Percentiles rank a stretch among this genome's conserved stretches.
phyloP scores from a whole-genome alignment of 2,329 filamentous ascomycete genomes.

The Monosporascus cannonballus region DNA sequence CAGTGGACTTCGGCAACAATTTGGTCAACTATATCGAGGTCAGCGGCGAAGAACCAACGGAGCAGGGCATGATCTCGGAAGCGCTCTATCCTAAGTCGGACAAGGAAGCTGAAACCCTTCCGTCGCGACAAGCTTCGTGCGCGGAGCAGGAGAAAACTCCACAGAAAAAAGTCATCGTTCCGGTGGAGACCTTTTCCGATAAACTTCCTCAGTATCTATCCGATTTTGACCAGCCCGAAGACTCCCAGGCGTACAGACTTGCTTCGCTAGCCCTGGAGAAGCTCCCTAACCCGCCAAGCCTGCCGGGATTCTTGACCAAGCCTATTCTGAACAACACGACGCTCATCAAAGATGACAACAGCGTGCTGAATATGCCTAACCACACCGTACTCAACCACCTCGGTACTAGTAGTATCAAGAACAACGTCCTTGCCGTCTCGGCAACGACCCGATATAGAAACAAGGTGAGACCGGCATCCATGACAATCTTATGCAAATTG shows the following conservation, averaged over 20 bases:
- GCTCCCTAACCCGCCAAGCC: conserved; percentile 73
- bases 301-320: conserved; percentile 89
- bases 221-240: conserved; percentile 81
- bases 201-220: conserved; percentile 79
- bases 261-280: conserved; percentile 71
- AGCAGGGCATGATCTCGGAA: conserved; percentile 23
- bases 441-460: conserved; percentile 96
- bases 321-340: conserved; percentile 89
- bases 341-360: conserved; percentile 96
- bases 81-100: conserved; percentile 19
- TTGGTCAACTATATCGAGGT: conserved; percentile 98
- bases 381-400: conserved; percentile 95
- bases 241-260: conserved; percentile 66
- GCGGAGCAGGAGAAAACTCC: conserved; percentile 38
- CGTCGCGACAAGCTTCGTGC: conserved; percentile 28
- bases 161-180: conserved; percentile 50
- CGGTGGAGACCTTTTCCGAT: conserved; percentile 57
- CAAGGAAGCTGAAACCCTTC: conserved; percentile 22
- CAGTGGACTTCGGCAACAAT: conserved; percentile 96
- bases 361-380: conserved; percentile 93
- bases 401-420: conserved; percentile 96
- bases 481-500: neutral
- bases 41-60: conserved; percentile 43
- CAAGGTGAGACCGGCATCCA: conserved; percentile 56
- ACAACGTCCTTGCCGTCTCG: conserved; percentile 89